A percentile compares a stretch with the other conserved stretches of the same genome.
Conservation (phyloP, 345 rosid genomes). For the Acer saccharum region DNA sequence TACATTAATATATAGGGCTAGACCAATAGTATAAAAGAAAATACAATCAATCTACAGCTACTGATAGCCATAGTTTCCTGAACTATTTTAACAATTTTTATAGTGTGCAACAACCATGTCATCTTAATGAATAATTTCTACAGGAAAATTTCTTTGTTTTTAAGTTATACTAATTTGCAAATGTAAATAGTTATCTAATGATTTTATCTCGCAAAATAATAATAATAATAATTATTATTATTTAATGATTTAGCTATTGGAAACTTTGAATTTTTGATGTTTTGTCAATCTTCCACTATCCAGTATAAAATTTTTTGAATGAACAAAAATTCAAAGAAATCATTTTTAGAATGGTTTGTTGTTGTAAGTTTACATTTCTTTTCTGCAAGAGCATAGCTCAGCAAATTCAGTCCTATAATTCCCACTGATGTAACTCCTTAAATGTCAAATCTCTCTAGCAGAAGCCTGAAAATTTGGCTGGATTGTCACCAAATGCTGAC, state of each 20-base stretch:
- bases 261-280: not conserved
- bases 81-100: too few relatives aligned
- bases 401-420: not conserved
- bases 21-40: too few relatives aligned
- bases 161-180: not conserved
- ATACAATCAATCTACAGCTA: too few relatives aligned
- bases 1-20: too few relatives aligned
- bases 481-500: conserved; percentile 53
- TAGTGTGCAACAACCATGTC: not conserved
- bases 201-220: not conserved
- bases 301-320: not conserved
- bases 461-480: conserved; percentile 73
- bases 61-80: too few relatives aligned
- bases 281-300: not conserved
- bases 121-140: not conserved
- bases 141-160: not conserved
- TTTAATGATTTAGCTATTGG: not conserved
- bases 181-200: not conserved
- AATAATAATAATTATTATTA: too few relatives aligned
- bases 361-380: conserved; percentile 2
- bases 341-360: not conserved
- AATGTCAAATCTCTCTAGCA: conserved; percentile 31
- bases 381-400: not conserved
- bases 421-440: conserved; percentile 4
- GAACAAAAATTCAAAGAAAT: not conserved